Percentiles rank a stretch among this genome's conserved stretches.
These are phyloP conservation scores for Tylopilus vinaceipallidus DNA, from an alignment of 768 basidiomycete genomes.

Conservation along the genomic window DNA sequence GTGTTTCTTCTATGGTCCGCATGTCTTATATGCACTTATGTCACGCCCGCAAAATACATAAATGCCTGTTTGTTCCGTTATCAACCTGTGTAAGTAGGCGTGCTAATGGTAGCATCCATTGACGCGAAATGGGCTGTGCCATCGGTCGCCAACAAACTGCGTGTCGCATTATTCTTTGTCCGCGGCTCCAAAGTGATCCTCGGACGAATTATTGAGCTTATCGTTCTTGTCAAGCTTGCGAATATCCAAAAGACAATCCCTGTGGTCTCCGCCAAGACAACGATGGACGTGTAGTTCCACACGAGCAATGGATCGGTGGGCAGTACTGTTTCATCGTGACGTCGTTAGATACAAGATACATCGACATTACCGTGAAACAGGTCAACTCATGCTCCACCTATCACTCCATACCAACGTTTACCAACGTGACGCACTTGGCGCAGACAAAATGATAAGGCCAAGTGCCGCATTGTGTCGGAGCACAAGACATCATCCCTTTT, in stretches of 20 bases:
- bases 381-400: too few species aligned
- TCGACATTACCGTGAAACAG: too few species aligned
- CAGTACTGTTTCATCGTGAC: too few species aligned
- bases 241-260: constrained; percentile 57
- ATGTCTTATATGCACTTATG: constrained; percentile 16
- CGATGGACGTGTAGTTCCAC: constrained; percentile 71
- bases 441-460: too few species aligned
- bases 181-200: constrained; percentile 33
- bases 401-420: too few species aligned
- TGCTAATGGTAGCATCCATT: too few species aligned
- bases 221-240: constrained; percentile 60
- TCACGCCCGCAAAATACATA: constrained; percentile 18
- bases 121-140: not conserved
- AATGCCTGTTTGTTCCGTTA: too few species aligned
- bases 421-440: too few species aligned
- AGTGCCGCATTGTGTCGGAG: too few species aligned
- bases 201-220: constrained; percentile 57
- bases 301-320: constrained; percentile 67
- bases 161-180: not conserved
- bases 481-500: too few species aligned
- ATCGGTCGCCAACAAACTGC: not conserved
- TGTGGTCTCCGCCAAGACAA: constrained; percentile 47
- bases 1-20: constrained; percentile 4
- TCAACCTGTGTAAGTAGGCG: too few species aligned
- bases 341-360: too few species aligned